Conservation (phyloP, 495 filamentous ascomycete species). For the Tuber brumale region DNA sequence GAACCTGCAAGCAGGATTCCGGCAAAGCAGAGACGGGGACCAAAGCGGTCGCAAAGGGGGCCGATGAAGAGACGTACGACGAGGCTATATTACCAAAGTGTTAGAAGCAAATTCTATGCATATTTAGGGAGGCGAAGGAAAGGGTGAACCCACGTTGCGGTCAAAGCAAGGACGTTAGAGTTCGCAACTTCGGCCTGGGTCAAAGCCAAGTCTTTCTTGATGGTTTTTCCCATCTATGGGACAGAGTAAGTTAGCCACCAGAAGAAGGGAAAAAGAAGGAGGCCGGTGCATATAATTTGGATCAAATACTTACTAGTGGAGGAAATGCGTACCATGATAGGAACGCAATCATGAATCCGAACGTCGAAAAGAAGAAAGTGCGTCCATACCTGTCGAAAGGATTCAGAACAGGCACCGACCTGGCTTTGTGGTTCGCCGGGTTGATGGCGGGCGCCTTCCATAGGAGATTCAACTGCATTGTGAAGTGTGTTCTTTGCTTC, state of each 20-base stretch:
- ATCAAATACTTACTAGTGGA: constrained; percentile 57
- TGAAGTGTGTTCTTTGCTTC: not conserved
- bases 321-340: constrained; percentile 87
- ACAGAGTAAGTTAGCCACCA: not conserved
- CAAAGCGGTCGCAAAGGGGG: constrained; percentile 76
- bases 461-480: constrained; percentile 43
- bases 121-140: not conserved
- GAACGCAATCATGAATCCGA: constrained; percentile 94
- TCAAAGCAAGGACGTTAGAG: constrained; percentile 83
- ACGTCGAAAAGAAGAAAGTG: constrained; percentile 91
- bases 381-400: constrained; percentile 74
- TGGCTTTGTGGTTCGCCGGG: constrained; percentile 72
- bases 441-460: constrained; percentile 61
- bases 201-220: constrained; percentile 69
- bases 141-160: constrained; percentile 64
- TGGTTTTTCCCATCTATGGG: constrained; percentile 61
- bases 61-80: constrained; percentile 77
- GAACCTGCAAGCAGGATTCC: constrained; percentile 62
- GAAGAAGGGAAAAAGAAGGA: not conserved
- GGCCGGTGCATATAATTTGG: not conserved
- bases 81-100: constrained; percentile 48
- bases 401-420: constrained; percentile 74
- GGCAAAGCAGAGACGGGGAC: constrained; percentile 75
- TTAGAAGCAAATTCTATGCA: not conserved
- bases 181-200: constrained; percentile 69